Evolutionary conservation across 2,329 filamentous ascomycete species (phyloP), one percentile per base, ranked within the genome.

Genomic region (Colletotrichum musae): DNA sequence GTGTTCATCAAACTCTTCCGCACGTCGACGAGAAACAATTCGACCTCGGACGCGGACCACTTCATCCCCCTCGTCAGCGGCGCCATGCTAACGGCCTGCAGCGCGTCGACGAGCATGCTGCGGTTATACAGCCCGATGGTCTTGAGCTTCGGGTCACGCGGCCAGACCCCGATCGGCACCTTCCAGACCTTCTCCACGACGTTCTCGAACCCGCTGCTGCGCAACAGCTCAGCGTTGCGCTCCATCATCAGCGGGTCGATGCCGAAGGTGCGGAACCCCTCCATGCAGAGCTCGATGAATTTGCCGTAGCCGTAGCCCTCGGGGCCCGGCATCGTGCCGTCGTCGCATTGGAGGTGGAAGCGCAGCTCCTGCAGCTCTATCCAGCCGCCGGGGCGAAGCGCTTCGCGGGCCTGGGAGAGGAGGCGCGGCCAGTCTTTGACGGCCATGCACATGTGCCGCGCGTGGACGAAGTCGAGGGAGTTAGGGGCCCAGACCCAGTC

Each of bases 171-270:
- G 15, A 73, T 69, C 0, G 74, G 74, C n/a, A 72, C 71, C 48
- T 74, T 74, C 70, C 68, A 68, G 48, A 70, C 70, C 58, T 70
- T 72, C 43, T 70, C 63, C 28, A 56, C 68, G 18, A 70, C 57
- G 13, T 70, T 51, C 3, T 69, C 71, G 36, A 78, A 78, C 4
- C 77, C 76, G 10, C 41, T 15, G 4, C 15, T 39, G 10, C 61
- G 86, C 1, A 88, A 74, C 58, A 87, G 82, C 73, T 88, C 89
- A 57, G 85, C 79, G 26, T 83, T 82, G 10, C 80, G 78, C 52
- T 87, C 83, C 57, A 83, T 84, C 0, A 86, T 83, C 86, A 87
- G 88, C n/a, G 80, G 75, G 71, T 85, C 86, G 43, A 80, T 81
- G 0, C 77, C 77, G 69, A 85, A 83, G 2, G 81, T 83, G 48